These are phyloP conservation scores for Salix arbutifolia DNA, from an alignment of 345 rosid species.

Conservation along the genomic window DNA sequence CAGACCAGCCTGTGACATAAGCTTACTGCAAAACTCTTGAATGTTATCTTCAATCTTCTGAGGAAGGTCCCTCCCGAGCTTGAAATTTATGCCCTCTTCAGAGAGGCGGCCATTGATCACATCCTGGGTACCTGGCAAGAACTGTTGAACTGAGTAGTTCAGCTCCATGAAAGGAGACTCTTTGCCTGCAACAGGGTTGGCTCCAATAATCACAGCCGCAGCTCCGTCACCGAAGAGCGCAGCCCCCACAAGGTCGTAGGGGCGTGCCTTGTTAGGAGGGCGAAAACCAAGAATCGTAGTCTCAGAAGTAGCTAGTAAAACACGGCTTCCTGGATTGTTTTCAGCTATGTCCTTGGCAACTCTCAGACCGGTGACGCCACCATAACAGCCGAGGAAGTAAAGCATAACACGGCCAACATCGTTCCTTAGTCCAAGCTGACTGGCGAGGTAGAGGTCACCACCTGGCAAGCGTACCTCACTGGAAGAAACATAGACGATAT, in stretches of 20 bases:
- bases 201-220: constrained; percentile 72
- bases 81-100: constrained; percentile 87
- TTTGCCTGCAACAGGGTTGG: constrained; percentile 40
- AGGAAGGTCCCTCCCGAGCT: constrained; percentile 87
- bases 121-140: constrained; percentile 73
- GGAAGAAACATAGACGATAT: constrained; percentile 84
- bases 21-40: constrained; percentile 70
- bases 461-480: constrained; percentile 94
- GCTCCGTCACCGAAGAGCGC: constrained; percentile 97
- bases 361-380: constrained; percentile 86
- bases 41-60: constrained; percentile 84
- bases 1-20: constrained; percentile 45
- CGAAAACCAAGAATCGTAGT: constrained; percentile 90
- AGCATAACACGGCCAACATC: constrained; percentile 81
- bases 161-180: constrained; percentile 91
- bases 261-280: constrained; percentile 82
- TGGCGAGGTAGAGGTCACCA: constrained; percentile 78
- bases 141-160: constrained; percentile 69
- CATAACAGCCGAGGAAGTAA: constrained; percentile 85
- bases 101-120: constrained; percentile 76
- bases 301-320: constrained; percentile 75
- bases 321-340: constrained; percentile 88
- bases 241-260: constrained; percentile 87
- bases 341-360: constrained; percentile 96
- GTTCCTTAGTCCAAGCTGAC: constrained; percentile 57